Evolutionary conservation across 371 early-diverging fungal species (phyloP).

Genomic region (Rhizomucor pusillus): DNA sequence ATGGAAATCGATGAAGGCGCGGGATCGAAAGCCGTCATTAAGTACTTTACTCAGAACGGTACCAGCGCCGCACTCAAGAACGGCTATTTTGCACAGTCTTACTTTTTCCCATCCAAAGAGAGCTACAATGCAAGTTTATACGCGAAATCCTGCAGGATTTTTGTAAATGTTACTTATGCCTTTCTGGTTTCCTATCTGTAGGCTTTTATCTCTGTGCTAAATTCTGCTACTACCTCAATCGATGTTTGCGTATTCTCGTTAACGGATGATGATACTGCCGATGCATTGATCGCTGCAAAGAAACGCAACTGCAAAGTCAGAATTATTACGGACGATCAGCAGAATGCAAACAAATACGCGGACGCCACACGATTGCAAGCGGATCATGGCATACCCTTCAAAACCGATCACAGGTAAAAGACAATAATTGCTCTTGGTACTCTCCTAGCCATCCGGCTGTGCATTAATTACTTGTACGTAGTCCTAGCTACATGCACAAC

Average conservation of each 20-base stretch:
- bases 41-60: slow-evolving; percentile 17
- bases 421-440: not conserved
- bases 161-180: not conserved
- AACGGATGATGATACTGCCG: slow-evolving; percentile 66
- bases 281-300: slow-evolving; percentile 56
- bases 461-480: slow-evolving; percentile 7
- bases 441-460: not conserved
- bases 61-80: slow-evolving; percentile 13
- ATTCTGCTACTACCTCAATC: slow-evolving; percentile 50
- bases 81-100: slow-evolving; percentile 41
- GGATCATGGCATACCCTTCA: slow-evolving; percentile 53
- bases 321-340: slow-evolving; percentile 65
- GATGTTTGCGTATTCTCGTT: slow-evolving; percentile 67
- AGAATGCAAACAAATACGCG: slow-evolving; percentile 55
- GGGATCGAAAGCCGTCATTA: slow-evolving; percentile 30
- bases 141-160: not conserved
- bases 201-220: slow-evolving; percentile 51
- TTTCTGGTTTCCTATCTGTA: slow-evolving; percentile 5
- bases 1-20: slow-evolving; percentile 20
- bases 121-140: slow-evolving; percentile 46
- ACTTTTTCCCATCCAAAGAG: slow-evolving; percentile 67
- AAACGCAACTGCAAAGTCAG: slow-evolving; percentile 51
- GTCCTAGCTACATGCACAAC: slow-evolving; percentile 58
- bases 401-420: slow-evolving; percentile 45
- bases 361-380: slow-evolving; percentile 54